Percentiles rank a stretch among this genome's conserved stretches.
Conservation (phyloP, 1,139 yeast genomes). For the Zygosaccharomyces pseudobailii region DNA sequence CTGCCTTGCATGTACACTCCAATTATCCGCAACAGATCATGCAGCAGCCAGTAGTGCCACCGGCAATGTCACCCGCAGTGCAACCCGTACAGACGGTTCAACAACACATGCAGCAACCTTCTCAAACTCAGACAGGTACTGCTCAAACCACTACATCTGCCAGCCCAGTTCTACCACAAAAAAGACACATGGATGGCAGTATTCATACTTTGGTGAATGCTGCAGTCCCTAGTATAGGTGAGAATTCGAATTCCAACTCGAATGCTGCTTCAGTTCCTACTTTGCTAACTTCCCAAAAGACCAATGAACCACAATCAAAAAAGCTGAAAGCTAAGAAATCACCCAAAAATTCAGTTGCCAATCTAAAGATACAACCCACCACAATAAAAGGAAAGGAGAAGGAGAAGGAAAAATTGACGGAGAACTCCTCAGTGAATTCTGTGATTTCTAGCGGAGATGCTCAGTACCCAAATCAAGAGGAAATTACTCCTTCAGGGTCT, state of each 20-base stretch:
- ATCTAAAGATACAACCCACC: conserved; percentile 9
- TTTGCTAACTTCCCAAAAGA: conserved; percentile 9
- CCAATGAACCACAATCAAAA: conserved; percentile 10
- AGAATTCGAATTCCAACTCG: conserved; percentile 7
- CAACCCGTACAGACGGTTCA: neutral
- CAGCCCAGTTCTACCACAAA: conserved; percentile 19
- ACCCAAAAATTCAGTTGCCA: conserved; percentile 9
- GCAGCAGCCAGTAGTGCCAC: conserved; percentile 8
- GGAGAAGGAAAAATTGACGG: neutral
- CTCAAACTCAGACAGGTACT: conserved; percentile 16
- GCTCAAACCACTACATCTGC: conserved; percentile 1
- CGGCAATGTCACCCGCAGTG: neutral
- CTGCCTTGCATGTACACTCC: conserved; percentile 13
- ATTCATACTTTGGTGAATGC: conserved; percentile 32
- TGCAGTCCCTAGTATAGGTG: conserved; percentile 23
- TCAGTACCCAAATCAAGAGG: neutral
- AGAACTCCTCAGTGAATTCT: neutral
- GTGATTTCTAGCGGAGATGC: neutral
- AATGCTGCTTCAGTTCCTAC: conserved; percentile 12
- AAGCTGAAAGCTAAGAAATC: conserved; percentile 11
- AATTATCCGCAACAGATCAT: conserved; percentile 13
- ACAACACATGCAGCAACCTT: conserved; percentile 8
- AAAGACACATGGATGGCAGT: conserved; percentile 30
- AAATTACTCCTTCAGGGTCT: neutral
- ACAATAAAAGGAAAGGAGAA: conserved; percentile 10